Evolutionary conservation across 2,329 filamentous ascomycete genomes (phyloP), one percentile per base, ranked within the genome.

Genomic region (Shiraia sp.): DNA sequence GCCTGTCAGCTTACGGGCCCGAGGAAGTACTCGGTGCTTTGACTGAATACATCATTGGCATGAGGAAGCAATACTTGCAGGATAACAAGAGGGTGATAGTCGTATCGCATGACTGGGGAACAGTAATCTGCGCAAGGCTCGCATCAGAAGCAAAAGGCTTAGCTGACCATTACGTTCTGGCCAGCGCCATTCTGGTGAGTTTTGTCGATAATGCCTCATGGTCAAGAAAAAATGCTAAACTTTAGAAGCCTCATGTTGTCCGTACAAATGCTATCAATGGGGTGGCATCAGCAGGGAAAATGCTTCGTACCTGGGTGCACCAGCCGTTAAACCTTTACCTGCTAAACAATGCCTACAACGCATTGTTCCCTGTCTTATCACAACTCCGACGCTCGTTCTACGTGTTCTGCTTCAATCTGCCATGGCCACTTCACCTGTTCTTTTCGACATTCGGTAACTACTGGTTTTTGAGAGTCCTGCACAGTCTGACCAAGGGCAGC

Each of bases 141-240:
- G 80, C 80, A n/a, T 69, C 76, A n/a, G 80, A 83, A 53, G 80
- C 80, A 19, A 71, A 74, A 14, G 70, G 75, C 37, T 59, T 83
- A 32, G 77, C 79, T 7, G 76, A 82, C 61, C 72, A 78, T 28
- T 80, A 79, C 53, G 74, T 83, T 26, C 59, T 81, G 27, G 72
- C 72, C 16, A 80, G 80, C 53, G 76, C 73, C 2, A 69, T 78
- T 9, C 70, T 79, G 52, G 79, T 81, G 71, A 52, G 76, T 65
- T 25, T 3, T 15, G 10, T 10, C 10, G 2, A 17, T 1, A 2
- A 27, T 12, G 14, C 4, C 14, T 7, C n/a, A 12, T 10, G 5
- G 10, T 6, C 14, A 26, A n/a, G 44, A 32, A 13, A 38, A 32
- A 12, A 32, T 10, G 29, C 14, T 6, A 16, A 10, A 24, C 39